These are phyloP conservation scores for Thelephora ganbajun DNA, from an alignment of 768 basidiomycete species.

Conservation along the genomic window DNA sequence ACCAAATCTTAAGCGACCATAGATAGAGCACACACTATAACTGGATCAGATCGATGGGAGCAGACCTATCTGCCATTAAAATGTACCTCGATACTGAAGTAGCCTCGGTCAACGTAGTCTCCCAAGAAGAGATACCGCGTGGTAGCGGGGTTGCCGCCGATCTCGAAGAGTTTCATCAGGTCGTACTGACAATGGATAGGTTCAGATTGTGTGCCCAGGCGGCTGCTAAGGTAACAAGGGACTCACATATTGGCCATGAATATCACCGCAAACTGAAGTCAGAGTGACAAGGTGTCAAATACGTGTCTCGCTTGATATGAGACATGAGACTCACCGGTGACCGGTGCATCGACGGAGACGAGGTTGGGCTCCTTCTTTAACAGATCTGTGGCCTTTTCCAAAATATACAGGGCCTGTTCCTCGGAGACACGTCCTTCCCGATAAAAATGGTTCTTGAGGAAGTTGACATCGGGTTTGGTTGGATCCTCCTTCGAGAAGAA, in stretches of 20 bases:
- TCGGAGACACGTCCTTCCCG: slow-evolving; percentile 89
- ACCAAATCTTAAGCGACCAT: slow-evolving; percentile 99
- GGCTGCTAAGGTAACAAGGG: slow-evolving; percentile 4
- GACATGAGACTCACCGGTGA: slow-evolving; percentile 56
- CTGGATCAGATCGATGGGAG: background rate
- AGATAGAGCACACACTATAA: slow-evolving; percentile 89
- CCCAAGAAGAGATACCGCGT: slow-evolving; percentile 65
- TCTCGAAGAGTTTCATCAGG: slow-evolving; percentile 69
- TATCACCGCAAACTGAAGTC: slow-evolving; percentile 66
- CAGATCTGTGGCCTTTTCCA: slow-evolving; percentile 76
- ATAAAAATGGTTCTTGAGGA: slow-evolving; percentile 98
- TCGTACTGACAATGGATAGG: slow-evolving; percentile 35
- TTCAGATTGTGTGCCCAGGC: slow-evolving; percentile 3
- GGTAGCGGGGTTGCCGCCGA: slow-evolving; percentile 60
- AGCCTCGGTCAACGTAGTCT: slow-evolving; percentile 65
- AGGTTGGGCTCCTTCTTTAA: slow-evolving; percentile 81
- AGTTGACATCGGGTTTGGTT: slow-evolving; percentile 87
- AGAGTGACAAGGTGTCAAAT: slow-evolving; percentile 5
- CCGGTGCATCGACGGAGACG: slow-evolving; percentile 89
- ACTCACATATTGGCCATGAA: slow-evolving; percentile 97
- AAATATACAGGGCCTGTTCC: slow-evolving; percentile 89
- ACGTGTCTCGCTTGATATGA: slow-evolving; percentile 12
- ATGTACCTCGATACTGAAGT: slow-evolving; percentile 59
- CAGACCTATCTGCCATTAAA: background rate
- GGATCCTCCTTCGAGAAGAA: slow-evolving; percentile 82